Evolutionary conservation across 2,329 filamentous ascomycete genomes (phyloP).

Genomic region (Paraphaeosphaeria sporulosa): DNA sequence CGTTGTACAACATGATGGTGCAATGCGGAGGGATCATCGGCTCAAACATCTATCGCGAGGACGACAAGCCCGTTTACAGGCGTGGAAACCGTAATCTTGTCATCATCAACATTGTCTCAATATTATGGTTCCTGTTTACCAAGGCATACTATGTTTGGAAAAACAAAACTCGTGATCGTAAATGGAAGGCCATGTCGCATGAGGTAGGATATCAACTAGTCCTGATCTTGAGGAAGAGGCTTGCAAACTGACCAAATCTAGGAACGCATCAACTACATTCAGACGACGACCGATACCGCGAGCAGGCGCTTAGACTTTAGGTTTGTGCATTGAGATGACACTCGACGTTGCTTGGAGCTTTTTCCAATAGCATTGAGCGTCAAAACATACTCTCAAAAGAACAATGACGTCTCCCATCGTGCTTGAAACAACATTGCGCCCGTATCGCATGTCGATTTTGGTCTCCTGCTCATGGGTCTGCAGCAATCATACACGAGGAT

Average conservation of each 20-base stretch:
- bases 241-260: background rate
- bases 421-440: too few species aligned
- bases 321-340: conserved; percentile 13
- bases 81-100: conserved; percentile 11
- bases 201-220: conserved; percentile 6
- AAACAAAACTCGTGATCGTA: conserved; percentile 14
- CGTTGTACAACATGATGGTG: conserved; percentile 62
- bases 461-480: too few species aligned
- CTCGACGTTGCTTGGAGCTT: background rate
- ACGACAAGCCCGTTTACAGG: conserved; percentile 60
- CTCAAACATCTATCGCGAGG: conserved; percentile 62
- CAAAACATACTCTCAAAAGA: too few species aligned
- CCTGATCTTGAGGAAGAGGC: background rate
- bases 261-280: conserved; percentile 13
- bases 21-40: conserved; percentile 55
- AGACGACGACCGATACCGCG: conserved; percentile 12
- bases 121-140: conserved; percentile 10
- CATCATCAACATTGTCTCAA: conserved; percentile 9
- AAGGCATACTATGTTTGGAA: conserved; percentile 14
- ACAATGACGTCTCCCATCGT: too few species aligned
- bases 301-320: conserved; percentile 17
- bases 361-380: background rate
- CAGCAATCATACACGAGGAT: too few species aligned
- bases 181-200: conserved; percentile 13
- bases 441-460: too few species aligned